Evolutionary conservation across 768 basidiomycete genomes (phyloP).

Genomic region (Pleurotus platypus): DNA sequence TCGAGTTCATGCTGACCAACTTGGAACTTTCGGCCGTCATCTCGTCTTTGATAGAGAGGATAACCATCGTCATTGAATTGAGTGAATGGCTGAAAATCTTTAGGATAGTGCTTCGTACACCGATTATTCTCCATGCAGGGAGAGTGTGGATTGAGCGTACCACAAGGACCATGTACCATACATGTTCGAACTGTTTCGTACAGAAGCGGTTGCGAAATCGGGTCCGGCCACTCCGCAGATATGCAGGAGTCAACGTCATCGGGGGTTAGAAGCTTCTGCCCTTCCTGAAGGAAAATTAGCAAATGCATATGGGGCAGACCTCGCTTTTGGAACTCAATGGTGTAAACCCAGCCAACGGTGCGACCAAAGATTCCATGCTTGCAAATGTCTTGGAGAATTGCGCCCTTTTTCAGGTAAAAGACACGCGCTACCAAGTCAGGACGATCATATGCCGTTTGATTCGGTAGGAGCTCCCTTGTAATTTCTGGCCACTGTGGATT

Average conservation of each 20-base stretch:
- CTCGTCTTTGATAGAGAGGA: conserved; percentile 25
- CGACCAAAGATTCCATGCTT: conserved; percentile 36
- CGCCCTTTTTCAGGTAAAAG: conserved; percentile 39
- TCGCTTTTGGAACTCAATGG: conserved; percentile 56
- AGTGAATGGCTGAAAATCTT: conserved; percentile 25
- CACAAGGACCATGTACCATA: conserved; percentile 36
- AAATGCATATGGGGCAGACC: conserved; percentile 54
- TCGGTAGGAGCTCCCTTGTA: no score
- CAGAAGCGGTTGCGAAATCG: conserved; percentile 23
- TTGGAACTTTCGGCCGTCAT: conserved; percentile 11
- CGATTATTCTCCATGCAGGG: conserved; percentile 32
- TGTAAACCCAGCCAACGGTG: conserved; percentile 40
- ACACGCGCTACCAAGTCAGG: conserved; percentile 46
- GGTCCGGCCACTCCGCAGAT: conserved; percentile 35
- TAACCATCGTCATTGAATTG: conserved; percentile 29
- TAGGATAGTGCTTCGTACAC: conserved; percentile 37
- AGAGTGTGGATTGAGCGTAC: conserved; percentile 15
- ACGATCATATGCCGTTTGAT: conserved; percentile 17
- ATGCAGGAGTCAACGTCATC: conserved; percentile 31
- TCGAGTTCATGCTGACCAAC: conserved; percentile 11
- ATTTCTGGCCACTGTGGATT: no score
- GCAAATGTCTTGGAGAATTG: conserved; percentile 28
- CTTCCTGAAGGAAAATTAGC: conserved; percentile 35
- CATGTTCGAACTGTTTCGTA: conserved; percentile 31
- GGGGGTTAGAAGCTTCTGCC: conserved; percentile 28